phyloP scores from a whole-genome alignment of 306 rosid species.

The Malus orientalis region DNA sequence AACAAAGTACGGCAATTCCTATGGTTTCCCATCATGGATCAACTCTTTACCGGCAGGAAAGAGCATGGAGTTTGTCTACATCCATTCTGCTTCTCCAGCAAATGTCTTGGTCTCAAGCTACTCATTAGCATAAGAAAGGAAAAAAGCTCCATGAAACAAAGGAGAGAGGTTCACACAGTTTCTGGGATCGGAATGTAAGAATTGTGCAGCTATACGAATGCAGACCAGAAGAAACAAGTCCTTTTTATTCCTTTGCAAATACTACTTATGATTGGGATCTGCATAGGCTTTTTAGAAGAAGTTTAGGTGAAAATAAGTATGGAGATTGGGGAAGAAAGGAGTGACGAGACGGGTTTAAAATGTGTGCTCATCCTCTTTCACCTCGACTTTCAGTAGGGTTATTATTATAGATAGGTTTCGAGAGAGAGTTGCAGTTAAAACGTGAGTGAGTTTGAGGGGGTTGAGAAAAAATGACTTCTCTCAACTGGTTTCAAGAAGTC shows the following conservation, averaged over 20 bases:
- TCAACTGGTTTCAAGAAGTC: constrained; percentile 32
- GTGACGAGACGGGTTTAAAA: constrained; percentile 80
- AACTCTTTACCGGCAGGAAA: constrained; percentile 61
- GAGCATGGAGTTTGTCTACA: constrained; percentile 92
- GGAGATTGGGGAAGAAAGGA: constrained; percentile 72
- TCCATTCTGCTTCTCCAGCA: constrained; percentile 78
- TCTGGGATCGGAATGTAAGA: constrained; percentile 38
- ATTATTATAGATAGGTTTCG: constrained; percentile 45
- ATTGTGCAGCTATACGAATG: constrained; percentile 67
- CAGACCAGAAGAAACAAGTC: constrained; percentile 31
- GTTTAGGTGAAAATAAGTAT: constrained; percentile 46
- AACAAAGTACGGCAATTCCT: constrained; percentile 51
- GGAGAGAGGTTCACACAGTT: constrained; percentile 23
- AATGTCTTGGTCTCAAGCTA: constrained; percentile 60
- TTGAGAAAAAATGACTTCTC: constrained; percentile 36
- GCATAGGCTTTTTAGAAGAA: constrained; percentile 37
- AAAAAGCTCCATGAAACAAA: constrained; percentile 4
- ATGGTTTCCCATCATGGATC: constrained; percentile 81
- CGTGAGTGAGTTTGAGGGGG: constrained; percentile 8
- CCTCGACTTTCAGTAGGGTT: constrained; percentile 57
- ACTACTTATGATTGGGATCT: constrained; percentile 45
- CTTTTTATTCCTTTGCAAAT: constrained; percentile 20
- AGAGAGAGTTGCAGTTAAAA: constrained; percentile 29
- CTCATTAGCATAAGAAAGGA: constrained; percentile 42
- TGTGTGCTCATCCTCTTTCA: constrained; percentile 98